Evolutionary conservation across 2,329 filamentous ascomycete species (phyloP).

Genomic region (Drechslerella stenobrocha): DNA sequence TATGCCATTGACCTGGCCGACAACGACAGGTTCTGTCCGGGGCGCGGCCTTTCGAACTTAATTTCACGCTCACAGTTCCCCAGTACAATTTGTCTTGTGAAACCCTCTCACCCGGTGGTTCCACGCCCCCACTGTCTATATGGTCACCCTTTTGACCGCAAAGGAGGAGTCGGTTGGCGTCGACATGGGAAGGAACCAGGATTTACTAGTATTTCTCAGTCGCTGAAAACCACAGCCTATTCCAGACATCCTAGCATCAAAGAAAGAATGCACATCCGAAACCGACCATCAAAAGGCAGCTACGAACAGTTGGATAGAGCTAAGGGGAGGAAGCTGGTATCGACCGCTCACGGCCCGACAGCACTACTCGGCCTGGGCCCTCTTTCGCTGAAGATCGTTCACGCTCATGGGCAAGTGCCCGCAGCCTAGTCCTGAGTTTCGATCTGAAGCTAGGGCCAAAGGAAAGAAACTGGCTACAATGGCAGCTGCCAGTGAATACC

Average conservation of each 20-base stretch:
- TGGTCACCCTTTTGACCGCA: conserved; percentile 28
- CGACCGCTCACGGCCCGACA: conserved; percentile 19
- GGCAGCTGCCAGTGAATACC: background rate
- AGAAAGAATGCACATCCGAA: conserved; percentile 42
- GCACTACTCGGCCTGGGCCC: conserved; percentile 4
- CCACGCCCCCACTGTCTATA: conserved; percentile 20
- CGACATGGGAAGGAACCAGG: conserved; percentile 11
- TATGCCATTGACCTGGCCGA: conserved; percentile 22
- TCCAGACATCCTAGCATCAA: conserved; percentile 32
- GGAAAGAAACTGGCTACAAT: conserved; percentile 9
- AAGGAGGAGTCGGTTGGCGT: conserved; percentile 27
- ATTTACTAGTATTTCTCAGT: conserved; percentile 16
- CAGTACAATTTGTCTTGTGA: conserved; percentile 39
- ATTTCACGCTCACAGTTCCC: conserved; percentile 13
- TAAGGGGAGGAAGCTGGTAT: conserved; percentile 35
- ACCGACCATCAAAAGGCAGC: conserved; percentile 29
- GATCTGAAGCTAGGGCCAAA: conserved; percentile 8
- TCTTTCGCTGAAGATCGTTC: conserved; percentile 23
- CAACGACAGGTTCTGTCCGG: conserved; percentile 14
- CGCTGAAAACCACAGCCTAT: conserved; percentile 30
- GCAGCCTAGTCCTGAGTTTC: conserved; percentile 26
- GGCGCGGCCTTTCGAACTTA: conserved; percentile 24
- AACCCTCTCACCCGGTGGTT: conserved; percentile 34
- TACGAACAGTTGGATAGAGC: conserved; percentile 24
- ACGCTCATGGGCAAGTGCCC: conserved; percentile 42